These are phyloP conservation scores for Spirogloea muscicola DNA, from an alignment of 139 green algal species.

Conservation along the genomic window DNA sequence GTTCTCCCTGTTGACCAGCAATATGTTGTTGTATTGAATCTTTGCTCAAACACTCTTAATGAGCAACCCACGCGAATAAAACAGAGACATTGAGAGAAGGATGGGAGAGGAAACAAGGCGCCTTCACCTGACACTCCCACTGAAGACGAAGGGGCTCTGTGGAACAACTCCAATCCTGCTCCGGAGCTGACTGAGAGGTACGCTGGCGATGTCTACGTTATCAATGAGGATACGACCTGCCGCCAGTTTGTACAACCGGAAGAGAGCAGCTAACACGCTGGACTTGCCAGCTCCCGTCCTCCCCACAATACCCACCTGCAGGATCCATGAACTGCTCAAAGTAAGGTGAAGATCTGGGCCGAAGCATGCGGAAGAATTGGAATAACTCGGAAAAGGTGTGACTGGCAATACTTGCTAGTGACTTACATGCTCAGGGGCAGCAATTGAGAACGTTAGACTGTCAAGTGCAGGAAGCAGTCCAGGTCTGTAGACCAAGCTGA, in stretches of 20 bases:
- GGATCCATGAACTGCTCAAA: no score
- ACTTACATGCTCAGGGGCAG: conserved; percentile 57
- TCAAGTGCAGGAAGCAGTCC: conserved; percentile 70
- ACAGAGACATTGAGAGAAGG: not conserved
- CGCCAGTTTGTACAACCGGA: conserved; percentile 57
- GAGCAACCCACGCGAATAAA: not conserved
- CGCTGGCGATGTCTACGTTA: conserved; percentile 65
- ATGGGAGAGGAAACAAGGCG: not conserved
- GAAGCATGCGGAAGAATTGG: no score
- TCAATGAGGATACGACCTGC: conserved; percentile 72
- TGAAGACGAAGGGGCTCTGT: conserved; percentile 85
- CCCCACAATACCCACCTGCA: conserved; percentile 31
- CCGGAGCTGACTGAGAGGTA: conserved; percentile 66
- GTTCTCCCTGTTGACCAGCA: not conserved
- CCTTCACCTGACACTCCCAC: conserved; percentile 66
- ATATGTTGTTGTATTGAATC: not conserved
- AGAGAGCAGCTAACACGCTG: conserved; percentile 63
- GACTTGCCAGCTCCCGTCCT: conserved; percentile 62
- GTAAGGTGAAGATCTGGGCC: no score
- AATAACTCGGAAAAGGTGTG: no score
- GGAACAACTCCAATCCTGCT: conserved; percentile 63
- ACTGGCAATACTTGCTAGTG: no score
- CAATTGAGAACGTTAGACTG: conserved; percentile 38
- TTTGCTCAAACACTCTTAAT: not conserved
- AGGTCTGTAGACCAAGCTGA: conserved; percentile 74